Base-by-base conservation (phyloP, 1,284 basidiomycete genomes). In the Ganoderma lucidum region DNA sequence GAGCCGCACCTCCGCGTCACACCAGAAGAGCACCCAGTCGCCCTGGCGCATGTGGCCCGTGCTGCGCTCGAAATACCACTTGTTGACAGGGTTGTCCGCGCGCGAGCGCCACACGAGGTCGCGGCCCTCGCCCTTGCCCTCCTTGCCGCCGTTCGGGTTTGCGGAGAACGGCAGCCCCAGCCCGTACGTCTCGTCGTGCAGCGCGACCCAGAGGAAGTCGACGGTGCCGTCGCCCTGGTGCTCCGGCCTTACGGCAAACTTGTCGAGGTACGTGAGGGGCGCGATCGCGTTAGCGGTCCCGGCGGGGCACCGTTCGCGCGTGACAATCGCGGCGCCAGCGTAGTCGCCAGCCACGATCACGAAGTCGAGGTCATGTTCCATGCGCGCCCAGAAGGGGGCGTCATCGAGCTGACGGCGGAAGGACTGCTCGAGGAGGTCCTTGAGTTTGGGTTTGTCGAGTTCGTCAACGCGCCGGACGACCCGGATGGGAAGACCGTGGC, bases 211-310 rank as follows among this genome's bases (percentile, higher is more conserved):
- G 58, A 99, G 84, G 83, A 99, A 99, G 83, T 99, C 98, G 67
- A 99, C 98, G 0, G 97, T 99, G 28, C 98, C 98, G 78, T 98
- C 97, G 19, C 98, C 98, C 81, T 99, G 98, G 80, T 99, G 90
- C 69, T 86, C 91, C 0, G 98, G 98, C 58, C 97, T 85, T 53
- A 99, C 96, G 17, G 97, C 97, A 80, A 99, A 99, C 82, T 99
- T 99, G 87, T 99, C 98, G 64, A 99, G 88, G 81, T 99, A 99
- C 17, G 95, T 92, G 71, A 99, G 93, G 23, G 89, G 85, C 19
- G 78, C 74, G 65, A 73, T 71, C 4, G 78, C 67, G 58, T 73
- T 67, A 15, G 81, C 75, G 28, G 77, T 80, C 44, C 69, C 69
- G 8, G 71, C n/a, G 12, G 84, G 74, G 69, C 81, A 80, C 41